Evolutionary conservation across 2,329 filamentous ascomycete species (phyloP).

Genomic region (Thielaviopsis ethacetica): DNA sequence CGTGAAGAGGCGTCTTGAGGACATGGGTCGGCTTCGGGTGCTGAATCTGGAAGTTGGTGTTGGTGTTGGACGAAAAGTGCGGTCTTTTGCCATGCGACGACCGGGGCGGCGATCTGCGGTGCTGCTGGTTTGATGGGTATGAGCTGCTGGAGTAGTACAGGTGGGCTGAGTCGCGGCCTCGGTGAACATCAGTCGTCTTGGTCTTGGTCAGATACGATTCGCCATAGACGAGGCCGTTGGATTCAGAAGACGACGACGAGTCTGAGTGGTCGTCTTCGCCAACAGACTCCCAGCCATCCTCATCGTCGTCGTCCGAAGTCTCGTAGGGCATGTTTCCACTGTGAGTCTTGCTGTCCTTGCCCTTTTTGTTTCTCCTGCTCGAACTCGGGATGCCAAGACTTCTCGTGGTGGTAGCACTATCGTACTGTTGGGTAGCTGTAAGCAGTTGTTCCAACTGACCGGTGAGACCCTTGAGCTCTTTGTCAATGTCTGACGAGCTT

Average conservation of each 20-base stretch:
- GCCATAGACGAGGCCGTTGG: constrained; percentile 10
- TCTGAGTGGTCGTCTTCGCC: neutral
- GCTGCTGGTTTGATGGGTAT: constrained; percentile 4
- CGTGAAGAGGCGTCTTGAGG: constrained; percentile 36
- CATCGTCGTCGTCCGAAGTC: neutral
- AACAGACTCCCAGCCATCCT: constrained; percentile 8
- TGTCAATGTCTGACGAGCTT: neutral
- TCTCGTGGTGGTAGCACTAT: neutral
- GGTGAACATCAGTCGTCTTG: neutral
- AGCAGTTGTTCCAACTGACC: constrained; percentile 3
- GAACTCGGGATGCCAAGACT: neutral
- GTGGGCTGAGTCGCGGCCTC: neutral
- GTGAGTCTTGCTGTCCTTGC: neutral
- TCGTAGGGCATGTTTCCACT: constrained; percentile 2
- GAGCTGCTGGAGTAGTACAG: constrained; percentile 2
- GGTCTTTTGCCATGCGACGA: neutral
- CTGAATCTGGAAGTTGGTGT: constrained; percentile 53
- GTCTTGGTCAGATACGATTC: neutral
- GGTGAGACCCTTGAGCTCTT: neutral
- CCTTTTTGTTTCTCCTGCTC: neutral
- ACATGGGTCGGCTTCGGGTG: constrained; percentile 69
- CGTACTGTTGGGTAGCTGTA: constrained; percentile 8
- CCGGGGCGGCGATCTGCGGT: neutral
- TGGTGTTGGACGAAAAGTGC: constrained; percentile 19
- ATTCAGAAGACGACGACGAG: constrained; percentile 3